Conservation (phyloP, 2,329 filamentous ascomycete genomes). For the Pseudopyrenochaeta lycopersici region DNA sequence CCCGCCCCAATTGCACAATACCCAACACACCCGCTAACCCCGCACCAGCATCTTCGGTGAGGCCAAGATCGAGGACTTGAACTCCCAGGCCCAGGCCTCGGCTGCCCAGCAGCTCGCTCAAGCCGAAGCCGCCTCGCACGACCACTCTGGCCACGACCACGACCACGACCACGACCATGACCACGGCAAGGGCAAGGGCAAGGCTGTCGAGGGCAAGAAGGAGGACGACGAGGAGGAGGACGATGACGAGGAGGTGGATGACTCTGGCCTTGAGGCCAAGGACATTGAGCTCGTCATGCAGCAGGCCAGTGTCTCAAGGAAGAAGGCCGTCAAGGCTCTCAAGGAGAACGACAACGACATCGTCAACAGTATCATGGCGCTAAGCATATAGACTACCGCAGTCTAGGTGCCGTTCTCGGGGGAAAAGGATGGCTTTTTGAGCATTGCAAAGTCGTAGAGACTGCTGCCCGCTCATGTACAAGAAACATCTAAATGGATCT, state of each 20-base stretch:
- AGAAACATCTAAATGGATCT: conserved; percentile 39
- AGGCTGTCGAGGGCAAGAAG: conserved; percentile 69
- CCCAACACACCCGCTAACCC: conserved; percentile 28
- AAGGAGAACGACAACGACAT: conserved; percentile 99
- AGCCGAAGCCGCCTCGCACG: conserved; percentile 70
- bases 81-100: conserved; percentile 95
- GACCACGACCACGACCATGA: conserved; percentile 72
- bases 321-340: conserved; percentile 98
- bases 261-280: conserved; percentile 94
- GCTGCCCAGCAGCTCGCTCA: conserved; percentile 94
- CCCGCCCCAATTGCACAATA: conserved; percentile 9
- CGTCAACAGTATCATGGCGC: conserved; percentile 99
- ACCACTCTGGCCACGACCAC: conserved; percentile 77
- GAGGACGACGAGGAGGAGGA: conserved; percentile 68
- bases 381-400: conserved; percentile 63
- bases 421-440: conserved; percentile 24
- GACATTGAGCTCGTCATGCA: conserved; percentile 99
- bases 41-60: conserved; percentile 90
- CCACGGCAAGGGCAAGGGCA: conserved; percentile 72
- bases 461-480: conserved; percentile 28
- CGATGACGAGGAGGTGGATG: conserved; percentile 95
- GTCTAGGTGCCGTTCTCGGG: conserved; percentile 17
- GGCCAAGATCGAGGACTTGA: conserved; percentile 99
- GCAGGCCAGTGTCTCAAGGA: conserved; percentile 94
- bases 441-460: conserved; percentile 20